Evolutionary conservation across 768 basidiomycete genomes (phyloP), one percentile per base, ranked within the genome.

Genomic region (Collybia sordida): DNA sequence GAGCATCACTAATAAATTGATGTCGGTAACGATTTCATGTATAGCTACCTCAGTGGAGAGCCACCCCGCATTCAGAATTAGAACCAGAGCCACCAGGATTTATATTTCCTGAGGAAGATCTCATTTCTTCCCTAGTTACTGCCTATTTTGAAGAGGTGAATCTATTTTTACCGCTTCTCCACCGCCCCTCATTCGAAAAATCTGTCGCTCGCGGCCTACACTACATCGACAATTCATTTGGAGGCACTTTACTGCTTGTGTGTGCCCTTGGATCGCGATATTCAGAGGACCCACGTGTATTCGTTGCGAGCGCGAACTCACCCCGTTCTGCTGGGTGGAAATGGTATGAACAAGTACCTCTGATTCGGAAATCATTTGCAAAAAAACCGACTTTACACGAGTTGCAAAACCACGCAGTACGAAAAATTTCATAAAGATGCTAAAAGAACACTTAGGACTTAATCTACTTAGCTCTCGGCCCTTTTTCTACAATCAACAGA

Each of bases 221-320:
- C 60, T 61, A 70, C 9, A 66, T 60, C 1, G 77, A 88, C 48
- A 19, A 70, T 6, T 59, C 60, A 49, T 89, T 89, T 59, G 75
- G 74, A 0, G 66, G 68, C 1, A 71, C 76, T 2, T 69, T 86
- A 6, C 66, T 88, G 11, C 67, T 85, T 38, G 75, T 88, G 0
- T 88, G 86, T 63, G 89, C 91, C 0, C 68, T 81, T 46, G 90
- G 82, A 0, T 66, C 86, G 0, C 76, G 84, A 31, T 72, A 69
- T 47, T 79, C 79, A 14, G 73, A 85, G 25, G 87, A 92, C 61
- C 74, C 77, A 0, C 74, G 85, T n/a, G 80, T 86, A 3, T 58
- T 81, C 48, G 67, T 73, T 17, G 73, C 75, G 50, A 71, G 71
- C 27, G 66, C 58, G 60, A 82, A 59, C 71, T 71, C 63, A 60